phyloP scores from a whole-genome alignment of 805 yeast genomes.

The Metschnikowia hibisci region DNA sequence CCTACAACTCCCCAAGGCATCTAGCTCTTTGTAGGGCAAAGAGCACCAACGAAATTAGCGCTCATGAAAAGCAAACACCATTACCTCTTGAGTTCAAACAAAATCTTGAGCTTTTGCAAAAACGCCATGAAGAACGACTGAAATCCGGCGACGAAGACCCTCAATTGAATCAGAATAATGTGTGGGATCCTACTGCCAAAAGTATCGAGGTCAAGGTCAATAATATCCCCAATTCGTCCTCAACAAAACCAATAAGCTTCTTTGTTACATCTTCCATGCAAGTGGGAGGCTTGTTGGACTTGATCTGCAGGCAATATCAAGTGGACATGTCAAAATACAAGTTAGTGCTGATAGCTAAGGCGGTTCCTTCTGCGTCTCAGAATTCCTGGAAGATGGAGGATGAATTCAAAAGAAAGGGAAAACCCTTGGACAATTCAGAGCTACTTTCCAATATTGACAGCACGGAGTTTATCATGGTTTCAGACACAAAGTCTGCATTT shows the following conservation, averaged over 20 bases:
- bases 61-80: conserved; percentile 54
- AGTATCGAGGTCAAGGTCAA: conserved; percentile 16
- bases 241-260: conserved; percentile 12
- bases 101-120: conserved; percentile 19
- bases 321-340: conserved; percentile 26
- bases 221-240: conserved; percentile 12
- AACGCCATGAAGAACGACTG: conserved; percentile 8
- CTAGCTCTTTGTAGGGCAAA: conserved; percentile 67
- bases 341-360: background rate
- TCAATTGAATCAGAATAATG: background rate
- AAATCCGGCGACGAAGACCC: conserved; percentile 7
- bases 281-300: conserved; percentile 16
- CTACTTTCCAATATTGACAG: conserved; percentile 8
- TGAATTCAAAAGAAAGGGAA: conserved; percentile 1
- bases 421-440: conserved; percentile 8
- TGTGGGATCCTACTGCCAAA: conserved; percentile 7
- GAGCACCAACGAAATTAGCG: conserved; percentile 38
- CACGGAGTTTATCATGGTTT: conserved; percentile 21
- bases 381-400: conserved; percentile 4
- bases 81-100: conserved; percentile 42
- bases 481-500: conserved; percentile 9
- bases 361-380: background rate
- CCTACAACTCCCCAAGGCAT: conserved; percentile 75
- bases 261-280: conserved; percentile 16
- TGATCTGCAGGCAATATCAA: conserved; percentile 27